phyloP scores from a whole-genome alignment of 805 yeast genomes.

The Myxozyma kluyveri region DNA sequence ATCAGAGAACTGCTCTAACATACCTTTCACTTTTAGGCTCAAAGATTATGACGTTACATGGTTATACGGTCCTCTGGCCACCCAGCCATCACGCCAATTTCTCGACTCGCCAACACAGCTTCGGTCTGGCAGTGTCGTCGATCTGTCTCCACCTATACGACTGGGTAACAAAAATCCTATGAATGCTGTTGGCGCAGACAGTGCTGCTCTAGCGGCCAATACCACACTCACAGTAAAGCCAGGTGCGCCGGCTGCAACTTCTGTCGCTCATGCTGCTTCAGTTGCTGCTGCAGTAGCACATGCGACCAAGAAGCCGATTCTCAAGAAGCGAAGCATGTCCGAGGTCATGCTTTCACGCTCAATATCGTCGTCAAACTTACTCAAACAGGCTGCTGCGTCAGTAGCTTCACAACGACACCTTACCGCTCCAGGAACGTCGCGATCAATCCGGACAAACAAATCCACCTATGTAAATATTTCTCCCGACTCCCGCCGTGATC shows the following conservation, averaged over 20 bases:
- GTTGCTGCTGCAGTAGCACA: background rate
- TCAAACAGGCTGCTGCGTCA: constrained; percentile 28
- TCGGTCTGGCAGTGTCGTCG: constrained; percentile 11
- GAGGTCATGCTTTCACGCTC: constrained; percentile 61
- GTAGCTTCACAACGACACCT: constrained; percentile 26
- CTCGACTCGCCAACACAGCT: constrained; percentile 3
- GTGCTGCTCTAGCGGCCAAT: background rate
- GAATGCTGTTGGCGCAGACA: background rate
- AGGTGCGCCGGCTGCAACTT: background rate
- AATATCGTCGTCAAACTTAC: constrained; percentile 25
- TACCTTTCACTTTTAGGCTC: constrained; percentile 38
- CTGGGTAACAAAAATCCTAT: constrained; percentile 11
- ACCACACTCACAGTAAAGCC: background rate
- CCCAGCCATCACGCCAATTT: constrained; percentile 19
- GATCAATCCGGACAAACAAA: constrained; percentile 16
- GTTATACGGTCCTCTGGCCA: constrained; percentile 83
- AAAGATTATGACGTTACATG: constrained; percentile 97
- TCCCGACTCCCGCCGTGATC: constrained; percentile 15
- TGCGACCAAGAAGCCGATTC: constrained; percentile 65
- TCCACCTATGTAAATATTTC: constrained; percentile 1
- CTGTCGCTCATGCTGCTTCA: background rate
- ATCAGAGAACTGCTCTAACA: background rate
- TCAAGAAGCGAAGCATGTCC: constrained; percentile 80
- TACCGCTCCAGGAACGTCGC: constrained; percentile 27
- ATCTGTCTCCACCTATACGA: constrained; percentile 18